Evolutionary conservation across 1,139 yeast genomes (phyloP).

Genomic region (Protomyces arabidopsidicola): DNA sequence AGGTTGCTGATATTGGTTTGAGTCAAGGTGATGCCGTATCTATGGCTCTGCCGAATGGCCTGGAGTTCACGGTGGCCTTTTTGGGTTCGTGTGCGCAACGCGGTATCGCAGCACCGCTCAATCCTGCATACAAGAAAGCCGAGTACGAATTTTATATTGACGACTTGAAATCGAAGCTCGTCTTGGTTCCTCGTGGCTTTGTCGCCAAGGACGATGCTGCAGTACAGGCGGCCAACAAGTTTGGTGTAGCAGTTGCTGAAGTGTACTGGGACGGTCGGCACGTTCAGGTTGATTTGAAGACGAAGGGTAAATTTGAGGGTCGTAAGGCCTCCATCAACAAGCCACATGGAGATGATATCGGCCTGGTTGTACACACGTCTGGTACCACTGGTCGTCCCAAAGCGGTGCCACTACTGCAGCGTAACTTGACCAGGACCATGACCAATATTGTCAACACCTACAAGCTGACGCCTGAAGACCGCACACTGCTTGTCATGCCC

Average conservation of each 20-base stretch:
- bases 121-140: slow-evolving; percentile 53
- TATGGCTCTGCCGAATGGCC: slow-evolving; percentile 54
- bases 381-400: slow-evolving; percentile 72
- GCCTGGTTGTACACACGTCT: slow-evolving; percentile 61
- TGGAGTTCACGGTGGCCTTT: slow-evolving; percentile 55
- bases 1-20: slow-evolving; percentile 25
- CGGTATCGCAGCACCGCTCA: slow-evolving; percentile 60
- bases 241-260: slow-evolving; percentile 50
- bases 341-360: slow-evolving; percentile 48
- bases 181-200: slow-evolving; percentile 53
- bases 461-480: slow-evolving; percentile 47
- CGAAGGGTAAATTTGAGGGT: slow-evolving; percentile 35
- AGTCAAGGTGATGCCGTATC: slow-evolving; percentile 44
- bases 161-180: slow-evolving; percentile 53
- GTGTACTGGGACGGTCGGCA: slow-evolving; percentile 46
- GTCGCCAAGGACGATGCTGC: slow-evolving; percentile 40
- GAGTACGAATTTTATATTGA: slow-evolving; percentile 61
- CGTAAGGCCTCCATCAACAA: slow-evolving; percentile 44
- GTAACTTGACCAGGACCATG: slow-evolving; percentile 56
- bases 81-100: slow-evolving; percentile 53
- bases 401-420: slow-evolving; percentile 60
- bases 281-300: slow-evolving; percentile 44
- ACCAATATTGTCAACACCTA: slow-evolving; percentile 55
- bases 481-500: slow-evolving; percentile 64
- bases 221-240: slow-evolving; percentile 49